A percentile compares a stretch with the other conserved stretches of the same genome.
Evolutionary conservation across 352 stramenopile species (phyloP).

Genomic region (Pythium guiyangense): DNA sequence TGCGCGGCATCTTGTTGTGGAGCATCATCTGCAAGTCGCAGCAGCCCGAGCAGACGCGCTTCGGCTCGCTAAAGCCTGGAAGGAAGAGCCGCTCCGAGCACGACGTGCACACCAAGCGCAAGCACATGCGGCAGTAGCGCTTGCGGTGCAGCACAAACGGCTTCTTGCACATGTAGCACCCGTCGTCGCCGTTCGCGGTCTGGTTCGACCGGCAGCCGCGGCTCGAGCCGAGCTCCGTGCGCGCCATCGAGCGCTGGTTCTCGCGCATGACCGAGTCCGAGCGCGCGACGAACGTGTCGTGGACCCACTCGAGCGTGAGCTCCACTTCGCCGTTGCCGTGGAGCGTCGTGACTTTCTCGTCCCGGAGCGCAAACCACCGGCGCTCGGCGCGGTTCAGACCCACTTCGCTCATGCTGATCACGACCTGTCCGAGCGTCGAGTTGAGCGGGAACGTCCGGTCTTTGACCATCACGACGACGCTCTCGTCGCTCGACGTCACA

Average conservation of each 20-base stretch:
- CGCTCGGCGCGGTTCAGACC: conserved; percentile 74
- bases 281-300: conserved; percentile 86
- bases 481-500: conserved; percentile 67
- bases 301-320: conserved; percentile 86
- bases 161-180: conserved; percentile 80
- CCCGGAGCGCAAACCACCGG: conserved; percentile 73
- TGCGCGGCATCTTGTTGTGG: conserved; percentile 78
- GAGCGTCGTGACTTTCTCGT: conserved; percentile 53
- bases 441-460: conserved; percentile 73
- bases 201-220: conserved; percentile 13
- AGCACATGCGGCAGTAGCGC: conserved; percentile 84
- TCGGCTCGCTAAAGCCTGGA: conserved; percentile 82
- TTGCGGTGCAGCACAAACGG: conserved; percentile 77
- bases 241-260: conserved; percentile 29
- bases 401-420: conserved; percentile 75
- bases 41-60: conserved; percentile 80
- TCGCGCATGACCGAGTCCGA: conserved; percentile 83
- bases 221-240: conserved; percentile 9
- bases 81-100: conserved; percentile 85
- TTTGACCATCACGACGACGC: conserved; percentile 67
- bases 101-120: conserved; percentile 78
- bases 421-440: conserved; percentile 68
- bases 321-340: conserved; percentile 84
- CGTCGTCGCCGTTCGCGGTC: conserved; percentile 33
- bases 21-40: conserved; percentile 88